Percentiles rank a stretch among this genome's conserved stretches.
These are phyloP conservation scores for Udeniomyces megalosporus DNA, from an alignment of 768 basidiomycete species.

Conservation along the genomic window DNA sequence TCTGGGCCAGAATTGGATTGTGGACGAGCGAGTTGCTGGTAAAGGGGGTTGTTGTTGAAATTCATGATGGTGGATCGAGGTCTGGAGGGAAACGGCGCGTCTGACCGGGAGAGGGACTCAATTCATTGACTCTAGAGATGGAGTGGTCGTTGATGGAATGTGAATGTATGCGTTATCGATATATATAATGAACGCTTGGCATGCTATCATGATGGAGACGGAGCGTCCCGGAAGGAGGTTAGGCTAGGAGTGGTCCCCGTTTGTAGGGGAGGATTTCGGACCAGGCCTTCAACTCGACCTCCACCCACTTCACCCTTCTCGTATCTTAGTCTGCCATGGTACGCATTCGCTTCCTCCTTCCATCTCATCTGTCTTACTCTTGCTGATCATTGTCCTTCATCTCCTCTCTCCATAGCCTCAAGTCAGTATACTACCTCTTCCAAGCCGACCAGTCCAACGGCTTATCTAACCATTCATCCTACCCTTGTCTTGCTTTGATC, in stretches of 20 bases:
- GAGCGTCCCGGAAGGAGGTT: too few species aligned
- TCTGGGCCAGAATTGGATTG: background rate
- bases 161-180: too few species aligned
- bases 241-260: too few species aligned
- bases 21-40: background rate
- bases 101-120: too few species aligned
- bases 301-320: too few species aligned
- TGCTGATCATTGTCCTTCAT: background rate
- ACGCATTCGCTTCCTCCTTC: background rate
- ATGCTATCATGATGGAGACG: too few species aligned
- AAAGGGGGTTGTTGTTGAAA: background rate
- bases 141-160: too few species aligned
- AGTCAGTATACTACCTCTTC: background rate
- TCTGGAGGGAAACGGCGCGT: too few species aligned
- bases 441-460: background rate
- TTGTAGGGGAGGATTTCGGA: too few species aligned
- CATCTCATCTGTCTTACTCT: background rate
- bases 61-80: background rate
- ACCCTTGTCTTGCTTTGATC: background rate
- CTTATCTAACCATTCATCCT: background rate
- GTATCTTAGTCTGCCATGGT: background rate
- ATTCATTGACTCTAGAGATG: too few species aligned
- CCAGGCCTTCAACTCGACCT: too few species aligned
- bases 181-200: too few species aligned
- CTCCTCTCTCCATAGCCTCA: background rate